Base-by-base conservation (phyloP, 495 filamentous ascomycete genomes). In the Evernia prunastri region DNA sequence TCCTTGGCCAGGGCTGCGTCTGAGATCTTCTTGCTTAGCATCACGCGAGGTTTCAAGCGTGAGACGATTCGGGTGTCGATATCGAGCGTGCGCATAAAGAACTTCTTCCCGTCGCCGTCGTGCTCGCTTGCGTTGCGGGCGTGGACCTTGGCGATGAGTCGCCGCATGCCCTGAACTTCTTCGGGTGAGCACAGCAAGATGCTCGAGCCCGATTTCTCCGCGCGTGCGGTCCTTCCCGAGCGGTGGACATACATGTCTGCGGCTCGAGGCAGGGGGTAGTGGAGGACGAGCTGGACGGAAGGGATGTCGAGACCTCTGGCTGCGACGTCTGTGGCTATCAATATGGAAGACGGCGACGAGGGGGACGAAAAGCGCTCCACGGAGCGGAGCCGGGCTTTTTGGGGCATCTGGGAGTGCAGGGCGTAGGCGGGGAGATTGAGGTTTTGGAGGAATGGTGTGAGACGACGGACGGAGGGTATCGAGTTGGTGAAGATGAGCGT, bases 281-380 rank as follows among this genome's bases (percentile, higher is more conserved):
- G 94, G 29, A 98, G 74, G 35, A 98, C 85, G 31, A 92, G 80
- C 59, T 96, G 85, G 51, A 97, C 90, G 36, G 83, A 84, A 56
- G 89, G 87, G 72, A 98, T 96, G 76, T 98, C 94, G 58, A 98
- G 85, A 71, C 94, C 94, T 65, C 94, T 86, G n/a, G 95, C 93
- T 1, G 94, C 95, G 51, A 97, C 92, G 72, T 98, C 94, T 4
- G 94, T 97, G 2, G 95, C 93, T 15, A 98, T 82, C 3, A 98
- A 84, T 59, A 97, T 89, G 5, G 88, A 85, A 59, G 83, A 78
- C 17, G 77, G 72, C 29, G 84, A 75, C 20, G 84, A 76, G 17
- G 82, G 76, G 27, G 84, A 82, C 5, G 90, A 90, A 76, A 97
- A 97, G 29, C 90, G 88, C 71, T 98, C 94, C 12, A 98, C 80